A percentile compares a stretch with the other conserved stretches of the same genome.
phyloP scores from a whole-genome alignment of 306 rosid genomes.

The Pyrus pyrifolia region DNA sequence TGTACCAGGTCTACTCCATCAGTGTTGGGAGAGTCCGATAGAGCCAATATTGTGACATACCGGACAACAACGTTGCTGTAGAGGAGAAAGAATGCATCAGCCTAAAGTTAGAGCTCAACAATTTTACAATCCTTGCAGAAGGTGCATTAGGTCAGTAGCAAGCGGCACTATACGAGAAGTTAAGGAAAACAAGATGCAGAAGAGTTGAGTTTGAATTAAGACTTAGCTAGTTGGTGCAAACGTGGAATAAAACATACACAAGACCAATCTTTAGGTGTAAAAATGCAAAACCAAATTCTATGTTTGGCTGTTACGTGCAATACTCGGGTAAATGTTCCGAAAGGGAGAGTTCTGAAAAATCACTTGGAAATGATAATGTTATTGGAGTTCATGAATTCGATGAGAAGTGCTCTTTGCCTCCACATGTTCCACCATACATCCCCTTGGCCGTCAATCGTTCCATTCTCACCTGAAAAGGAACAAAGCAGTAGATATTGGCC shows the following conservation, averaged over 20 bases:
- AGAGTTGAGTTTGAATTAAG: background rate
- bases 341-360: constrained; percentile 80
- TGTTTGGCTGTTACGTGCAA: constrained; percentile 48
- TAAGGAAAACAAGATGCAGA: background rate
- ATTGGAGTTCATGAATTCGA: constrained; percentile 69
- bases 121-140: background rate
- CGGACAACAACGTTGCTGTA: constrained; percentile 83
- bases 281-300: background rate
- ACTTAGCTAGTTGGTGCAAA: background rate
- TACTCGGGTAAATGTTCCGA: constrained; percentile 98
- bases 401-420: constrained; percentile 79
- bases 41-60: constrained; percentile 81
- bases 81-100: constrained; percentile 12
- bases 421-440: constrained; percentile 97
- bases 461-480: constrained; percentile 57
- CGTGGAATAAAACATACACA: background rate
- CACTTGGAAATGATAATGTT: constrained; percentile 68
- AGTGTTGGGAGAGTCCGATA: constrained; percentile 89
- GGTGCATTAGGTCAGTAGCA: background rate
- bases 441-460: constrained; percentile 94
- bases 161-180: background rate
- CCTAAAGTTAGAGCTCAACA: constrained; percentile 1
- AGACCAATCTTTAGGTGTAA: background rate
- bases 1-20: constrained; percentile 96
- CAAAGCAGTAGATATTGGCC: background rate